These are phyloP conservation scores for Datura wrightii DNA, from an alignment of 257 asterid genomes.

Conservation along the genomic window DNA sequence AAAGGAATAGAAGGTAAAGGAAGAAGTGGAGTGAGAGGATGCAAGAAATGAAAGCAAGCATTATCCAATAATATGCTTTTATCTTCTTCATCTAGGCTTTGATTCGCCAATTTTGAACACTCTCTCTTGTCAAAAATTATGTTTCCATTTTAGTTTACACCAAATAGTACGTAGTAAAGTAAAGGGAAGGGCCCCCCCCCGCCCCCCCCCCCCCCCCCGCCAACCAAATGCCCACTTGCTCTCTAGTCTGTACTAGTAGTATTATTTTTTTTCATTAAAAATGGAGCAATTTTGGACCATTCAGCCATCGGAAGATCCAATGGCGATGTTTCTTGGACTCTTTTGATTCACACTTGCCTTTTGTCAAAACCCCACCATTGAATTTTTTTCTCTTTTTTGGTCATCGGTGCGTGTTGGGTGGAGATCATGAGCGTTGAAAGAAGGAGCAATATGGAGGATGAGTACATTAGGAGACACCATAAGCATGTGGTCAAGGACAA, in stretches of 20 bases:
- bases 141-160: background rate
- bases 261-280: background rate
- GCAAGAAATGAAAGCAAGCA: background rate
- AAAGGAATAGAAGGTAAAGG: background rate
- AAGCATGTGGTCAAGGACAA: constrained; percentile 69
- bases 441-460: constrained; percentile 59
- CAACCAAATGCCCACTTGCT: constrained; percentile 25
- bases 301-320: constrained; percentile 32
- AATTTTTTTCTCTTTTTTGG: background rate
- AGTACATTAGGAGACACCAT: constrained; percentile 72
- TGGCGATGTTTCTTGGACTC: constrained; percentile 25
- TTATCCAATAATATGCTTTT: constrained; percentile 25
- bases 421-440: constrained; percentile 45
- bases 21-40: background rate
- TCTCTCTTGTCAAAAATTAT: background rate
- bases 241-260: too few relatives aligned
- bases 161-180: background rate
- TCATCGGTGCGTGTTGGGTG: background rate
- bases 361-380: constrained; percentile 1
- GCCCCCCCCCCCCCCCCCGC: too few relatives aligned
- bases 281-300: constrained; percentile 21
- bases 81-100: background rate
- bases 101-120: background rate
- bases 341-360: constrained; percentile 3
- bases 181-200: background rate